Base-by-base conservation (phyloP, 306 rosid genomes). In the Oemleria cerasiformis region DNA sequence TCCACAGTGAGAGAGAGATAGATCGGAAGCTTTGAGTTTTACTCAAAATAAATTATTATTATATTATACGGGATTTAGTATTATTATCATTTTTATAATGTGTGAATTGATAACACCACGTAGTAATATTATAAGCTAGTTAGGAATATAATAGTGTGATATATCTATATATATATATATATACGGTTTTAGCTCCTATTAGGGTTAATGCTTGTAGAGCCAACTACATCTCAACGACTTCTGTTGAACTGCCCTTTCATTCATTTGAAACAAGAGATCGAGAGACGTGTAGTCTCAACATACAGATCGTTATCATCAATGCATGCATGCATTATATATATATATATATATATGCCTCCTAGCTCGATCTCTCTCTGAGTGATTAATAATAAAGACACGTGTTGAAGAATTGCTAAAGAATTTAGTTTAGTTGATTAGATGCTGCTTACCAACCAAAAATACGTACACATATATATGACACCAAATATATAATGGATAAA, bases 141-240 rank as follows among this genome's bases (percentile, higher is more conserved):
- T n/a, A n/a, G n/a, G n/a, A n/a, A n/a, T n/a, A n/a, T n/a, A n/a
- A n/a, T n/a, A n/a, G n/a, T n/a, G n/a, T n/a, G n/a, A n/a, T n/a
- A n/a, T n/a, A n/a, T n/a, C n/a, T n/a, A n/a, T n/a, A n/a, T n/a
- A 25, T 25, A 25, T 2, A 25, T 1, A 25, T 2, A 25, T 30
- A 30, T 30, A 30, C 3, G 36, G 3, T 30, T 30, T 30, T 30
- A 30, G 36, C 36, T 30, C 65, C 63, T 14, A 47, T 17, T 6
- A 61, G 73, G 65, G 75, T 12, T 30, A 58, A 30, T 20, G 42
- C 9, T 3, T 20, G 67, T 50, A 57, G 70, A 71, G 58, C 80
- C 82, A 78, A 74, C 82, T 65, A 78, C 68, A 70, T 68, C 68
- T 34, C 83, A 82, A 74, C 86, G 53, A 82, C 83, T 82, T 82